Conservation (phyloP, 2,329 filamentous ascomycete genomes). For the Trichoderma sp. region DNA sequence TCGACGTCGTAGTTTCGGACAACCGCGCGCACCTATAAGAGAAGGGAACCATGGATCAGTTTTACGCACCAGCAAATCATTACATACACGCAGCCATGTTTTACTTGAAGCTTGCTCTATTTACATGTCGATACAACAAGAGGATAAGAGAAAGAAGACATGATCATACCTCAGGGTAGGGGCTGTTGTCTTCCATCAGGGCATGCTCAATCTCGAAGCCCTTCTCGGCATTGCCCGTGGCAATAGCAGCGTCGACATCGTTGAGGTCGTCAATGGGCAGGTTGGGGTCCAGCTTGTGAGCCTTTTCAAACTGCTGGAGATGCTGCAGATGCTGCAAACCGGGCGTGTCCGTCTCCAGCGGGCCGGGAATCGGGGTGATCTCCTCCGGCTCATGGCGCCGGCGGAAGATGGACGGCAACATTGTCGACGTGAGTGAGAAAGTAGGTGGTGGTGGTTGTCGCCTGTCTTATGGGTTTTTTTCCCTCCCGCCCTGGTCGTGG, state of each 20-base stretch:
- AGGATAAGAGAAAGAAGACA: not conserved
- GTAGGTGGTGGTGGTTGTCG: not conserved
- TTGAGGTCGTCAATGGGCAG: conserved; percentile 63
- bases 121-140: not conserved
- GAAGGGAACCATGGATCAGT: not conserved
- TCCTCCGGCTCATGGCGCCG: conserved; percentile 50
- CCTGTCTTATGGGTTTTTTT: not conserved
- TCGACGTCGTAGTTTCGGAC: conserved; percentile 67
- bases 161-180: conserved; percentile 61
- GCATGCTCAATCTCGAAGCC: conserved; percentile 60
- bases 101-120: not conserved
- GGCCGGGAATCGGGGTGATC: conserved; percentile 46
- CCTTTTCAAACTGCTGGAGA: conserved; percentile 59
- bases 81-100: not conserved
- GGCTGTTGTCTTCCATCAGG: conserved; percentile 64
- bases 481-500: conserved; percentile 5
- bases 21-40: conserved; percentile 59
- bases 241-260: conserved; percentile 60
- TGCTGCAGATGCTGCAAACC: conserved; percentile 47
- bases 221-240: conserved; percentile 56
- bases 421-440: conserved; percentile 30
- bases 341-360: conserved; percentile 43
- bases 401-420: conserved; percentile 45
- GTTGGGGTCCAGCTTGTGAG: conserved; percentile 66
- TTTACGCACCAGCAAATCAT: not conserved